Evolutionary conservation across 768 basidiomycete species (phyloP).

Genomic region (Gelatoporia subvermispora): DNA sequence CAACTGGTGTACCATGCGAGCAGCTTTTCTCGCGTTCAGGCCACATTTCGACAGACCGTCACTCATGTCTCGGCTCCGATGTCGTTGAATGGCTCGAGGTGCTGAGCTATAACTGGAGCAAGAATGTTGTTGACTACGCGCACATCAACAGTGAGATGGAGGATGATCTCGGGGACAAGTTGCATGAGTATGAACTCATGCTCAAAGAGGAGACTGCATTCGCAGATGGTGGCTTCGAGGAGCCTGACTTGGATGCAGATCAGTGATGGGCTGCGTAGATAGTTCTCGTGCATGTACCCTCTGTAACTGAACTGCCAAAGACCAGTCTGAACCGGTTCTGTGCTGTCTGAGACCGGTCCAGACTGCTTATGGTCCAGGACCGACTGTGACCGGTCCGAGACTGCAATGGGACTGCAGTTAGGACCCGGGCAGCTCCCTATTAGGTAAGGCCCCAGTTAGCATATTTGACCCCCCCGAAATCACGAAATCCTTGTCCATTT

Average conservation of each 20-base stretch:
- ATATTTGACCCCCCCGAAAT: no score
- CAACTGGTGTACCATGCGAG: slow-evolving; percentile 8
- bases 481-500: no score
- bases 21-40: slow-evolving; percentile 6
- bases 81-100: background rate
- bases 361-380: background rate
- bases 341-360: background rate
- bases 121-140: background rate
- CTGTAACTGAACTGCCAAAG: background rate
- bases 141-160: background rate
- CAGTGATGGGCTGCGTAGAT: no score
- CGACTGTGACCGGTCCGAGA: background rate
- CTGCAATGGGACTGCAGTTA: background rate
- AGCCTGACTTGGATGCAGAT: background rate
- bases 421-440: no score
- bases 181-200: background rate
- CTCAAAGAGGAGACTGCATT: background rate
- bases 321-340: no score
- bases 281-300: no score
- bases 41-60: background rate
- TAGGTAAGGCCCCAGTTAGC: no score
- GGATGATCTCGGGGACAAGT: no score
- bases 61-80: background rate
- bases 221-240: background rate
- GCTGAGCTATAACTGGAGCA: background rate